Evolutionary conservation across 2,329 filamentous ascomycete species (phyloP).

Genomic region (Cladosporium cucumerinum): DNA sequence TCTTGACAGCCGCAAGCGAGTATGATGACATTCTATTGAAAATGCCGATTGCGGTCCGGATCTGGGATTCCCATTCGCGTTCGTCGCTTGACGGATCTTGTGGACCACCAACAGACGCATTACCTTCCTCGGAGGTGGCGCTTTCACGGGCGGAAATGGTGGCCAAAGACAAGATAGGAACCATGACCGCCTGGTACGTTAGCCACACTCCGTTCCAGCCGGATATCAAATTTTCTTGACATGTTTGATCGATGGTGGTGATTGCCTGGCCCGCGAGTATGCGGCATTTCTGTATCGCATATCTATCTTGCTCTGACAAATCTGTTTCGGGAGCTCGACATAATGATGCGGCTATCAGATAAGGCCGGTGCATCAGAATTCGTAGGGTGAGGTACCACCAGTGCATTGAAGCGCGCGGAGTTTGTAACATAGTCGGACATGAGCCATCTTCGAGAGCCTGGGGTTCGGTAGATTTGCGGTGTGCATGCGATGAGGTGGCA

Average conservation of each 20-base stretch:
- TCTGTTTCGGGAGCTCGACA: conserved; percentile 50
- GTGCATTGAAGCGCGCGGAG: conserved; percentile 71
- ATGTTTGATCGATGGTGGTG: conserved; percentile 67
- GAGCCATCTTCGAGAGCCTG: conserved; percentile 47
- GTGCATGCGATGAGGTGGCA: neutral
- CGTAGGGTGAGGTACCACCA: conserved; percentile 78
- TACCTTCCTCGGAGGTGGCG: conserved; percentile 9
- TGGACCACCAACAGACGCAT: too few species aligned
- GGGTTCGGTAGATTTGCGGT: conserved; percentile 25
- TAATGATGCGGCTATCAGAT: conserved; percentile 62
- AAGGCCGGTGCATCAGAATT: conserved; percentile 70
- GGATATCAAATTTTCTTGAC: conserved; percentile 69
- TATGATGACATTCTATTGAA: conserved; percentile 43
- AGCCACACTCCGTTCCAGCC: conserved; percentile 82
- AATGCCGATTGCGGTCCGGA: conserved; percentile 42
- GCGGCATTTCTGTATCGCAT: conserved; percentile 67
- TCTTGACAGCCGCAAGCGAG: conserved; percentile 46
- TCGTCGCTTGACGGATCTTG: conserved; percentile 28
- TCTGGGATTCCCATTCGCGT: conserved; percentile 40
- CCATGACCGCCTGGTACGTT: conserved; percentile 75
- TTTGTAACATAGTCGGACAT: conserved; percentile 66
- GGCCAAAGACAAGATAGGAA: conserved; percentile 71
- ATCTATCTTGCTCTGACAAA: conserved; percentile 60
- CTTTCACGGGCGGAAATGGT: conserved; percentile 19
- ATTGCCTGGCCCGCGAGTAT: conserved; percentile 68